These are phyloP conservation scores for Xylona heveae DNA, from an alignment of 495 filamentous ascomycete species.

Conservation along the genomic window DNA sequence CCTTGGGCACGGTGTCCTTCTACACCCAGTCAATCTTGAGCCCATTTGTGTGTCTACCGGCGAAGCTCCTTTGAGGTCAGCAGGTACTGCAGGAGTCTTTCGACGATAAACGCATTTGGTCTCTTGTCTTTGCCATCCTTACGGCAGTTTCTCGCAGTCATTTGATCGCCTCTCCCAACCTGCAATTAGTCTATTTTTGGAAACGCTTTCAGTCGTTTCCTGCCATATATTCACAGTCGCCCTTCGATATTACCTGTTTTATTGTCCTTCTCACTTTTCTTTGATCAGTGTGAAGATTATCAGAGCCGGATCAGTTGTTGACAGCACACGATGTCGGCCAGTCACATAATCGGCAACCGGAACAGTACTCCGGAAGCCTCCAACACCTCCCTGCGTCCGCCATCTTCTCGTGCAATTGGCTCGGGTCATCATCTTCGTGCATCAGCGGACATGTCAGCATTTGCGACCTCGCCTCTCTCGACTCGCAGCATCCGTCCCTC, in stretches of 20 bases:
- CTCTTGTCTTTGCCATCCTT: neutral
- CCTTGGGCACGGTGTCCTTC: too few species aligned
- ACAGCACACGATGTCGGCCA: constrained; percentile 33
- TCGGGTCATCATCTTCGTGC: constrained; percentile 75
- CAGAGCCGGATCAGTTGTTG: neutral
- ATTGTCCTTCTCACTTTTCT: neutral
- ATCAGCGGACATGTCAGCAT: constrained; percentile 84
- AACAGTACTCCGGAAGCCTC: constrained; percentile 88
- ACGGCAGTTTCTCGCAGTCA: constrained; percentile 1
- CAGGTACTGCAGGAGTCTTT: constrained; percentile 73
- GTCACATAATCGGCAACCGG: constrained; percentile 64
- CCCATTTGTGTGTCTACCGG: too few species aligned
- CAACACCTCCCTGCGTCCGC: constrained; percentile 63
- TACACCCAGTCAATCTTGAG: too few species aligned
- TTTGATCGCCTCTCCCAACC: neutral
- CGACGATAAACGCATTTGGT: constrained; percentile 8
- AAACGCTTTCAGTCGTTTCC: constrained; percentile 1
- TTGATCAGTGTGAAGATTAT: neutral
- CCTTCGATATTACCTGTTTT: neutral
- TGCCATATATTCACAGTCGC: constrained; percentile 1
- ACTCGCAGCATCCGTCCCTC: constrained; percentile 73
- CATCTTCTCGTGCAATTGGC: constrained; percentile 57
- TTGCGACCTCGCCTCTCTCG: constrained; percentile 54
- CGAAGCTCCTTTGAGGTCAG: constrained; percentile 71
- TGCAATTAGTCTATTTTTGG: constrained; percentile 7